Base-by-base conservation (phyloP, 2,329 filamentous ascomycete genomes). In the Hymenoscyphus salicellus region DNA sequence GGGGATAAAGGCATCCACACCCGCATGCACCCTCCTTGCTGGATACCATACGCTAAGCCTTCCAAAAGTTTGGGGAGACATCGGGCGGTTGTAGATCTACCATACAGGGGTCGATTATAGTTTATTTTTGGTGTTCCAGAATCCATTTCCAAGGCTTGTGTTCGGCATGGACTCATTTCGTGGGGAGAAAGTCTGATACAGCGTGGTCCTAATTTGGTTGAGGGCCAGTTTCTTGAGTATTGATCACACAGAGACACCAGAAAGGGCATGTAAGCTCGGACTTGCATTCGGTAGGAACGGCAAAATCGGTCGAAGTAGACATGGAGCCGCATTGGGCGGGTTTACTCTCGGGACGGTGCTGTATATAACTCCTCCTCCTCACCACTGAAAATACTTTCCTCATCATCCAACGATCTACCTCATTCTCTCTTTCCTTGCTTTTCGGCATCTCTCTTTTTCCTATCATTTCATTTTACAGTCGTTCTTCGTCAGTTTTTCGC, bases 361-460 rank as follows among this genome's bases (percentile, higher is more conserved):
- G 58, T 60, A 60, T 60, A 60, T 60, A 60, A 60, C 41, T 23
- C 20, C 7, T n/a, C 26, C 16, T n/a, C 16, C 17, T 41, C n/a
- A 49, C 38, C 38, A n/a, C 46, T 17, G 28, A 38, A 58, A 38
- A 14, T 17, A 14, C 20, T 60, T 17, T 28, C 26, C 17, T 36
- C 38, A 60, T 52, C 58, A 60, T 60, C 58, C 41, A 60, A 60
- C 41, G 32, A 52, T 60, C 43, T 10, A 41, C 28, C n/a, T 49
- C 58, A 6, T 52, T 52, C 20, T 52, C 23, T 52, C 20, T 23
- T 52, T 52, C 20, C 20, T 52, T 52, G 8, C 46, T 23, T 52
- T 49, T 52, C 8, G 46, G 46, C 20, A 52, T 52, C 46, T 52
- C 46, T 52, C 20, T 23, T 52, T 52, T 23, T 52, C 46, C 23